A percentile compares a stretch with the other conserved stretches of the same genome.
These are phyloP conservation scores for Cucurbita ficifolia DNA, from an alignment of 306 rosid species.

Conservation along the genomic window DNA sequence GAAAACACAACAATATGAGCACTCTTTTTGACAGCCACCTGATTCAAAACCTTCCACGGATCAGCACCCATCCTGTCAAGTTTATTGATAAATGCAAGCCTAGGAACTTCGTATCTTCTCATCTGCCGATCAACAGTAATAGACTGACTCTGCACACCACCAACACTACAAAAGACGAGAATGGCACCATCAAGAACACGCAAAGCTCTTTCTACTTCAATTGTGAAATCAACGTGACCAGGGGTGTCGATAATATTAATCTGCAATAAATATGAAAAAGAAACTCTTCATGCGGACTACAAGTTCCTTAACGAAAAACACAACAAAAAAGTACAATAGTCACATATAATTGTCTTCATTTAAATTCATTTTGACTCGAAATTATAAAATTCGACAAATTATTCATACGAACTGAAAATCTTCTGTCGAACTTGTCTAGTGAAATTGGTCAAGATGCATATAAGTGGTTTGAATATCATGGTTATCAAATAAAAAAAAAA, in stretches of 20 bases:
- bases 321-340: background rate
- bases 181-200: slow-evolving; percentile 99
- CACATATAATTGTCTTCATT: background rate
- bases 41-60: slow-evolving; percentile 95
- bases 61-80: slow-evolving; percentile 99
- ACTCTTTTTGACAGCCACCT: slow-evolving; percentile 33
- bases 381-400: background rate
- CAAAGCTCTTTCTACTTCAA: slow-evolving; percentile 96
- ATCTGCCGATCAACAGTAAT: slow-evolving; percentile 96
- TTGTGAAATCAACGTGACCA: slow-evolving; percentile 95
- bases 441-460: background rate
- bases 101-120: slow-evolving; percentile 94
- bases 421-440: background rate
- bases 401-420: background rate
- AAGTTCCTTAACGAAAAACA: background rate
- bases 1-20: background rate
- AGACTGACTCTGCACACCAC: slow-evolving; percentile 98
- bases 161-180: slow-evolving; percentile 97
- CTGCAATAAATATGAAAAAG: slow-evolving; percentile 31
- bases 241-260: slow-evolving; percentile 93
- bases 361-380: background rate
- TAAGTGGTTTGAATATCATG: too few species aligned
- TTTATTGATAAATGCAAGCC: slow-evolving; percentile 89
- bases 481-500: too few species aligned
- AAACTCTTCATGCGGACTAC: background rate